Base-by-base conservation (phyloP, 139 green algal species). In the Spirogloea muscicola region DNA sequence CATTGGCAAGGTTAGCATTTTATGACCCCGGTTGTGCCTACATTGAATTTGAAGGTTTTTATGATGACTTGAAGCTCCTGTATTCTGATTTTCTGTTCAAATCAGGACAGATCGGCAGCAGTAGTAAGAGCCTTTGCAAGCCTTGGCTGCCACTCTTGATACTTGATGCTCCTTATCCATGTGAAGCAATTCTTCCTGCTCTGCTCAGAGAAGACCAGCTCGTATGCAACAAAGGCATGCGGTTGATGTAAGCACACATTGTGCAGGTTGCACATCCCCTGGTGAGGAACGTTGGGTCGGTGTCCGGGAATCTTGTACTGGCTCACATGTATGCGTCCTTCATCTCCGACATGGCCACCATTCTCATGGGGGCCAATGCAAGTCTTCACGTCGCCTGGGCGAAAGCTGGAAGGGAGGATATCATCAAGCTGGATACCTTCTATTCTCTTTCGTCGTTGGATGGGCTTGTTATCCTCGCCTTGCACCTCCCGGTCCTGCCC, bases 251-350 rank as follows among this genome's bases (percentile, higher is more conserved):
- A 0, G 69, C 63, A 1, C 85, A 90, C 70, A 33, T 91, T 39
- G n/a, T 43, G 27, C 81, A 86, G 13, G 74, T 88, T 21, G 88
- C 88, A 41, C 86, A 84, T 36, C 75, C 49, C 1, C 87, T 91
- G 29, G 89, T 94, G 64, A 80, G 88, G 40, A 84, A 84, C 34
- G 77, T 77, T 1, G 88, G 84, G 29, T 91, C 81, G 6, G 27
- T 94, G 21, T 85, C 85, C 6, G 86, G 90, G 52, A 90, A 93
- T 79, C 71, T 93, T n/a, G 72, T 76, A 13, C 76, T 93, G 38
- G 52, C 76, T 0, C 57, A 31, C n/a, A 27, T n/a, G 0, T 38
- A 82, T 40, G 13, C 46, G 2, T 51, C 31, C 43, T 82, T 82
- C 49, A 27, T 52, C 21, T 82, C 74, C 66, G 74, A 82, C 49